Conservation (phyloP, 1,139 yeast genomes). For the Nakaseomyces uthaithaninus region DNA sequence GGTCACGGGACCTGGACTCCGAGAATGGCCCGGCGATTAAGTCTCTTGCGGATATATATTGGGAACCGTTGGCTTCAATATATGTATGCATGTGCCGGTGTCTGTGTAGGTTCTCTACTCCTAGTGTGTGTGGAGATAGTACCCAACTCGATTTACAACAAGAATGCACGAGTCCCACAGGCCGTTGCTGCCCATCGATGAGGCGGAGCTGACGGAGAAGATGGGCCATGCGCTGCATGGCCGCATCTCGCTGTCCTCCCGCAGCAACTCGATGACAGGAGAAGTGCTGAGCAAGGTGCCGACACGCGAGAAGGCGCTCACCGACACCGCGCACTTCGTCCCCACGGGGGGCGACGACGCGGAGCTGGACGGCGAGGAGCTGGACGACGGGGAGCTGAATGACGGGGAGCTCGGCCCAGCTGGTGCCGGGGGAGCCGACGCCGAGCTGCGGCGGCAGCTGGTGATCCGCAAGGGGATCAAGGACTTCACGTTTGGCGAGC, state of each 20-base stretch:
- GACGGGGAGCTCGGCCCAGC: neutral
- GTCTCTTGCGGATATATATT: too few species aligned
- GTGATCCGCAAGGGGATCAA: constrained; percentile 45
- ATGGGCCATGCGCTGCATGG: too few species aligned
- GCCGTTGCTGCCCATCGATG: constrained; percentile 20
- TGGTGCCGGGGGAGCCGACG: constrained; percentile 17
- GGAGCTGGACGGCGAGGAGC: constrained; percentile 11
- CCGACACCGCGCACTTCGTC: constrained; percentile 19
- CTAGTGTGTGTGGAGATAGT: too few species aligned
- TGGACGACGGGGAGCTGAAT: constrained; percentile 11
- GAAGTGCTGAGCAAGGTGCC: neutral
- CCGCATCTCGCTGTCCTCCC: too few species aligned
- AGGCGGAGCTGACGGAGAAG: constrained; percentile 12
- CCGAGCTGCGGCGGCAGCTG: constrained; percentile 29
- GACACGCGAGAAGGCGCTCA: constrained; percentile 18
- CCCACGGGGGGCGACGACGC: constrained; percentile 12
- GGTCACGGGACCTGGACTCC: too few species aligned
- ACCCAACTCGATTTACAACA: too few species aligned
- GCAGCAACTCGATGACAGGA: neutral
- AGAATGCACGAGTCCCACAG: constrained; percentile 10
- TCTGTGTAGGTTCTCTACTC: too few species aligned
- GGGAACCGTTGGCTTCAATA: too few species aligned
- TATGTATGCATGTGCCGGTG: too few species aligned
- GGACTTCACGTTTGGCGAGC: constrained; percentile 62
- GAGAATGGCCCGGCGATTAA: too few species aligned